Conservation (phyloP, 768 basidiomycete species). For the Tricholoma hemisulphureum region DNA sequence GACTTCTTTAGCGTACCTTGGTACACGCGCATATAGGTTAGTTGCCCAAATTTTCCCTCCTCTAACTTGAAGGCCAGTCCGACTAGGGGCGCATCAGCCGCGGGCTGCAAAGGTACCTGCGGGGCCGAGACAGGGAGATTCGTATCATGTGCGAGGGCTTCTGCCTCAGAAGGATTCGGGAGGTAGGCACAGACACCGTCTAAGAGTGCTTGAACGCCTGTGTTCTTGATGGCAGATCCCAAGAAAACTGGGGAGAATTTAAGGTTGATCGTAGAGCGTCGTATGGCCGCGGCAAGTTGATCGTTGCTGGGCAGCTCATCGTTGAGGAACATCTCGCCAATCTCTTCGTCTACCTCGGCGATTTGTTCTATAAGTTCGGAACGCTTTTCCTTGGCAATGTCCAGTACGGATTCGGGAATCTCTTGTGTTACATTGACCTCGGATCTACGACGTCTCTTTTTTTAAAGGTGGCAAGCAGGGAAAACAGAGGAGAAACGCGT, state of each 20-base stretch:
- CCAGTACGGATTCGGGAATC: conserved; percentile 74
- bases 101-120: conserved; percentile 75
- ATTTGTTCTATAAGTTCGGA: conserved; percentile 91
- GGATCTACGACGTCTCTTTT: conserved; percentile 43
- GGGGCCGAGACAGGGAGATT: conserved; percentile 62
- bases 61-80: conserved; percentile 98
- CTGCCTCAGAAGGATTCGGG: conserved; percentile 79
- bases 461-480: not conserved
- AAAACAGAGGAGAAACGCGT: conserved; percentile 21
- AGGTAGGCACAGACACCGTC: conserved; percentile 97
- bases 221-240: conserved; percentile 97
- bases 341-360: conserved; percentile 92
- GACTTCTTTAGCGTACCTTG: conserved; percentile 91
- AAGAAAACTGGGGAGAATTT: conserved; percentile 97
- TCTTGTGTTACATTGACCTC: conserved; percentile 81
- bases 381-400: conserved; percentile 80
- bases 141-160: conserved; percentile 81
- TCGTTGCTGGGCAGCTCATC: conserved; percentile 72
- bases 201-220: conserved; percentile 87
- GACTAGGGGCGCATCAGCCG: conserved; percentile 83
- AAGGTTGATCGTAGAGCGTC: conserved; percentile 82
- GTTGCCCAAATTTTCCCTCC: conserved; percentile 94
- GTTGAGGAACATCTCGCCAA: conserved; percentile 88
- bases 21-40: conserved; percentile 98
- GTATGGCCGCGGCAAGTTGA: conserved; percentile 82